Conservation (phyloP, 768 basidiomycete genomes). For the Scleroderma citrinum region DNA sequence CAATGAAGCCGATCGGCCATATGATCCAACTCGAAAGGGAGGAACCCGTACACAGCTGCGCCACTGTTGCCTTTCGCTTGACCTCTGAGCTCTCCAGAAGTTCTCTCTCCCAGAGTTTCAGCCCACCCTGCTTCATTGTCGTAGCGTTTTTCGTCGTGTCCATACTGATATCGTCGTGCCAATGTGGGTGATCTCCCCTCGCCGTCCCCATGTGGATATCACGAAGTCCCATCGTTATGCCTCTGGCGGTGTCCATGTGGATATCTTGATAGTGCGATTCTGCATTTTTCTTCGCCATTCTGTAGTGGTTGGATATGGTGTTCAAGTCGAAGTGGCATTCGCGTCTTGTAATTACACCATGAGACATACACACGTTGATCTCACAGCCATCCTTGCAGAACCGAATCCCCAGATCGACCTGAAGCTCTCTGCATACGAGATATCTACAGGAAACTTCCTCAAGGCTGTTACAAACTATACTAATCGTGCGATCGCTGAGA, state of each 20-base stretch:
- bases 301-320: too few species aligned
- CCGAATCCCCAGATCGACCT: slow-evolving; percentile 61
- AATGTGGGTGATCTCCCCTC: slow-evolving; percentile 36
- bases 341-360: too few species aligned
- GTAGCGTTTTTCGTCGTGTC: slow-evolving; percentile 35
- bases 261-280: slow-evolving; percentile 45
- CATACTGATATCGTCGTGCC: slow-evolving; percentile 59
- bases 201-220: slow-evolving; percentile 65
- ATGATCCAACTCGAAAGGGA: slow-evolving; percentile 6
- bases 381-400: slow-evolving; percentile 49
- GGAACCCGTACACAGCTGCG: slow-evolving; percentile 77
- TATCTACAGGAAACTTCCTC: slow-evolving; percentile 65
- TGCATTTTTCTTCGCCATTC: slow-evolving; percentile 1
- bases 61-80: slow-evolving; percentile 92
- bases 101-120: slow-evolving; percentile 80
- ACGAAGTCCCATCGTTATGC: slow-evolving; percentile 38
- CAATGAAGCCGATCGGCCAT: slow-evolving; percentile 3
- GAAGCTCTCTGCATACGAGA: slow-evolving; percentile 52
- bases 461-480: slow-evolving; percentile 70
- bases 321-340: too few species aligned
- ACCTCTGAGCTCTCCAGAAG: slow-evolving; percentile 82
- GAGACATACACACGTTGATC: slow-evolving; percentile 51
- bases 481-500: slow-evolving; percentile 59
- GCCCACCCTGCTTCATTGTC: slow-evolving; percentile 48
- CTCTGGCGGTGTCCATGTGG: slow-evolving; percentile 78